A percentile compares a stretch with the other conserved stretches of the same genome.
Evolutionary conservation across 2,329 filamentous ascomycete genomes (phyloP).

Genomic region (Bipolaris oryzae): DNA sequence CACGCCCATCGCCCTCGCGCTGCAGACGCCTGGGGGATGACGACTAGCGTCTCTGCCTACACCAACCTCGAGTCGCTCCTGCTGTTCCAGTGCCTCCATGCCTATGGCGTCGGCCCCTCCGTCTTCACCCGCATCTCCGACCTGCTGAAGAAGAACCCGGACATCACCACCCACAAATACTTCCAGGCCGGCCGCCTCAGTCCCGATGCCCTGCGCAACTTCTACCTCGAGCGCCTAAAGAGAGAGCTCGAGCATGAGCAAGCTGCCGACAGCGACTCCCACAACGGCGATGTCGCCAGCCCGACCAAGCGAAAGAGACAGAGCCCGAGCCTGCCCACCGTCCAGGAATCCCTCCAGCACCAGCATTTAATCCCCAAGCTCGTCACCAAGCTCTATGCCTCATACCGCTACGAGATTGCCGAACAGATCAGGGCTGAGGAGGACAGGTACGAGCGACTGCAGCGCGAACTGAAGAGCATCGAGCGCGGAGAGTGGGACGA

Average conservation of each 20-base stretch:
- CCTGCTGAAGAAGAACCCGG: conserved; percentile 72
- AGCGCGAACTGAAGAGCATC: conserved; percentile 71
- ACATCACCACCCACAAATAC: conserved; percentile 70
- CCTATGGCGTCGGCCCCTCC: conserved; percentile 67
- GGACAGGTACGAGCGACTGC: conserved; percentile 65
- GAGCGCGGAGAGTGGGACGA: conserved; percentile 65
- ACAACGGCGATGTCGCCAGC: conserved; percentile 47
- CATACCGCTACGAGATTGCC: conserved; percentile 74
- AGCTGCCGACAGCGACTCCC: conserved; percentile 50
- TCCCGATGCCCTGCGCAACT: conserved; percentile 76
- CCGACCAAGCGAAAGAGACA: conserved; percentile 73
- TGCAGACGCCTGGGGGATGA: conserved; percentile 56
- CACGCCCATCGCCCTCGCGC: conserved; percentile 38
- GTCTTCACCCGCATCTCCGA: conserved; percentile 77
- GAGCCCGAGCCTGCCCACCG: conserved; percentile 66
- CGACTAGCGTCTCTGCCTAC: conserved; percentile 67
- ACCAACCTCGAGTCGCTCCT: conserved; percentile 86
- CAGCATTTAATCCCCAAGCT: conserved; percentile 71
- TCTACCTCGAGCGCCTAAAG: conserved; percentile 77
- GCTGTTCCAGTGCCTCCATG: conserved; percentile 78
- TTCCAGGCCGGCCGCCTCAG: conserved; percentile 78
- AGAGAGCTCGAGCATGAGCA: conserved; percentile 70
- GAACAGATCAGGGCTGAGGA: conserved; percentile 77
- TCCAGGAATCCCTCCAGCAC: conserved; percentile 71
- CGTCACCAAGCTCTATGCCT: conserved; percentile 74